Evolutionary conservation across 768 basidiomycete genomes (phyloP), one percentile per base, ranked within the genome.

Genomic region (Leccinum rimulosum): DNA sequence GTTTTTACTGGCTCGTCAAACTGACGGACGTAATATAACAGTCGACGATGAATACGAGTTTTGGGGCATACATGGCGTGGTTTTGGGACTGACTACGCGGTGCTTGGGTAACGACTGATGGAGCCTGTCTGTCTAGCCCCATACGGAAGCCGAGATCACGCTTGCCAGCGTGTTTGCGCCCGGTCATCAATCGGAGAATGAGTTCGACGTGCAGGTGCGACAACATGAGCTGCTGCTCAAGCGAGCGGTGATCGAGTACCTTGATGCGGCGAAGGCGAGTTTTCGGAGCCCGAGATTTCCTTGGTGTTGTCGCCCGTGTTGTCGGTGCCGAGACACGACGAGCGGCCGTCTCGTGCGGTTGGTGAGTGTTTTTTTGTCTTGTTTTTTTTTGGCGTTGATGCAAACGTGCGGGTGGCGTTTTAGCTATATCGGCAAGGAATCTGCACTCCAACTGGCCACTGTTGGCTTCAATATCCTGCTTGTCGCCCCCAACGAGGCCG

Each of bases 391-490:
- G 28, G 14, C 17, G 25, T 30, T 9, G 17, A 25, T 7, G 28
- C 49, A 14, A 15, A 14, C 7, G 8, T 28, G 9, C 28, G 48
- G 15, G 27, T 7, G 35, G 35, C 6, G 6, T 36, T 36, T 36
- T 15, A 90, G 91, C 87, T 1, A 88, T 7, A 96, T 99, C 64
- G 97, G 97, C 2, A 89, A 88, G 61, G 94, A 97, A 70, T 98
- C 95, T 63, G 88, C 95, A 10, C 71, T 89, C 19, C 95, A 98
- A 73, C 81, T 99, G 40, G 95, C 89, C 2, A 83, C 82, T 59
- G 85, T 85, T 25, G 94, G 94, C 1, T 98, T 95, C 79, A 95
- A 95, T 62, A 75, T 98, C 27, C 73, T 95, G 33, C 81, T 98
- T 53, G 84, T 93, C 31, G 89, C 93, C 35, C 81, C 97, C 36